Percentiles rank a stretch among this genome's conserved stretches.
Conservation (phyloP, 257 asterid species). For the Cinchona pubescens region DNA sequence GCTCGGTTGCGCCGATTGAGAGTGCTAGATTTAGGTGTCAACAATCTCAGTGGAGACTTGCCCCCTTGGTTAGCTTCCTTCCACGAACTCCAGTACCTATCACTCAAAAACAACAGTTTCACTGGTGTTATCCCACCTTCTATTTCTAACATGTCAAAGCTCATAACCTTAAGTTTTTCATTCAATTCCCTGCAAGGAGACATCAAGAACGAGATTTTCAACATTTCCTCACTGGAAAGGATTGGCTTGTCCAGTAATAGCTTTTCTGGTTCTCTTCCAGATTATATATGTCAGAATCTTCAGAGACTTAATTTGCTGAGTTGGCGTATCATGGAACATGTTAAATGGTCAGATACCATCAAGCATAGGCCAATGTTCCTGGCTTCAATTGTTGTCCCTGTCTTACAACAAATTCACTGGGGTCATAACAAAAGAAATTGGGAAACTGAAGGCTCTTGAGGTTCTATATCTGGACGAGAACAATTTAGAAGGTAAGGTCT, state of each 20-base stretch:
- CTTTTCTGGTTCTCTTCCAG: constrained; percentile 18
- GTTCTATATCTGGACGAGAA: too few relatives aligned
- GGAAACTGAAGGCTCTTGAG: too few relatives aligned
- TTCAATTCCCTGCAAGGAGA: constrained; percentile 24
- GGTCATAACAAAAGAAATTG: too few relatives aligned
- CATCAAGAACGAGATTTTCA: constrained; percentile 28
- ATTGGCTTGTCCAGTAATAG: neutral
- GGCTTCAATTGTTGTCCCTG: too few relatives aligned
- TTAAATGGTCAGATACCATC: too few relatives aligned
- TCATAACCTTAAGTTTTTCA: constrained; percentile 3
- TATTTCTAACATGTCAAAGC: constrained; percentile 19
- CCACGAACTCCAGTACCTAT: constrained; percentile 5
- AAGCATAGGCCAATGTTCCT: too few relatives aligned
- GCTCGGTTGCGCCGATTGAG: constrained; percentile 7
- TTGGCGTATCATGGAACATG: too few relatives aligned
- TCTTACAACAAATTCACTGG: too few relatives aligned
- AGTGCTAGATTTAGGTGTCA: neutral
- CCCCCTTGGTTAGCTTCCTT: constrained; percentile 16
- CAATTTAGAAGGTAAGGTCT: too few relatives aligned
- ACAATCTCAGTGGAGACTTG: constrained; percentile 12
- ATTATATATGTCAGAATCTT: too few relatives aligned
- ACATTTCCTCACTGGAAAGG: constrained; percentile 6
- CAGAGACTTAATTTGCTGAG: too few relatives aligned
- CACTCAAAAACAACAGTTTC: constrained; percentile 10
- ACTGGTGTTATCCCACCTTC: constrained; percentile 20